A percentile compares a stretch with the other conserved stretches of the same genome.
Conservation (phyloP, 2,329 filamentous ascomycete genomes). For the Pestalotiopsis sp. region DNA sequence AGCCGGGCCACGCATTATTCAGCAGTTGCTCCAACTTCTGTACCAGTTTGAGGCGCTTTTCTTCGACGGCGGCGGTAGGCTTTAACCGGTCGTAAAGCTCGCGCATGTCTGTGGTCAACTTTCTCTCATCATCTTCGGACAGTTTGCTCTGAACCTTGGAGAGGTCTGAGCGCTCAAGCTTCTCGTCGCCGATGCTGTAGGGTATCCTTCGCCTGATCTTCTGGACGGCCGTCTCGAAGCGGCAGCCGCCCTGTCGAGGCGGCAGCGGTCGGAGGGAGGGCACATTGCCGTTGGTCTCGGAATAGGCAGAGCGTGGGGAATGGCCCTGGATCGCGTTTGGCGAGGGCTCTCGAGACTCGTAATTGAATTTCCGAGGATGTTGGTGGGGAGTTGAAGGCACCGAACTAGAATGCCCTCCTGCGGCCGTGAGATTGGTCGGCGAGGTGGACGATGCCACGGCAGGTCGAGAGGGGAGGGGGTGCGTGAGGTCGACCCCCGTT, state of each 20-base stretch:
- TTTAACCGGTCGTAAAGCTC: slow-evolving; percentile 84
- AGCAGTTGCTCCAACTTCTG: slow-evolving; percentile 85
- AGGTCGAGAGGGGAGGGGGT: slow-evolving; percentile 21
- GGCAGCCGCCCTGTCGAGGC: slow-evolving; percentile 67
- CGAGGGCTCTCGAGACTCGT: slow-evolving; percentile 77
- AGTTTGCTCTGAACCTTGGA: slow-evolving; percentile 74
- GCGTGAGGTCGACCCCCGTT: slow-evolving; percentile 11
- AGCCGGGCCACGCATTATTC: slow-evolving; percentile 88
- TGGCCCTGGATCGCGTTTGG: slow-evolving; percentile 77
- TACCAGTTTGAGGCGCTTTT: slow-evolving; percentile 76
- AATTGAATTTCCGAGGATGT: slow-evolving; percentile 80
- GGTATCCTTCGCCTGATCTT: slow-evolving; percentile 85
- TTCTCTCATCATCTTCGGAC: slow-evolving; percentile 72
- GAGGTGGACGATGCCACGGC: slow-evolving; percentile 37
- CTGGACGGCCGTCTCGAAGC: slow-evolving; percentile 85
- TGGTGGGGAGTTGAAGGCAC: slow-evolving; percentile 94
- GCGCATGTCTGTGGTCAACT: slow-evolving; percentile 80
- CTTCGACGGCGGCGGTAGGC: slow-evolving; percentile 78
- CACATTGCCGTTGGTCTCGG: slow-evolving; percentile 78
- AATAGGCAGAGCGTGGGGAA: slow-evolving; percentile 88
- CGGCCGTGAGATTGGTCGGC: slow-evolving; percentile 53
- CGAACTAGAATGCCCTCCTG: slow-evolving; percentile 72
- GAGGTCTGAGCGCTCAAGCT: slow-evolving; percentile 71
- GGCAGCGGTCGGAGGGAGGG: slow-evolving; percentile 69
- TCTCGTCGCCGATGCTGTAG: slow-evolving; percentile 84